Evolutionary conservation across 2,329 filamentous ascomycete genomes (phyloP), one percentile per base, ranked within the genome.

Genomic region (Sphaerulina vaccinii): DNA sequence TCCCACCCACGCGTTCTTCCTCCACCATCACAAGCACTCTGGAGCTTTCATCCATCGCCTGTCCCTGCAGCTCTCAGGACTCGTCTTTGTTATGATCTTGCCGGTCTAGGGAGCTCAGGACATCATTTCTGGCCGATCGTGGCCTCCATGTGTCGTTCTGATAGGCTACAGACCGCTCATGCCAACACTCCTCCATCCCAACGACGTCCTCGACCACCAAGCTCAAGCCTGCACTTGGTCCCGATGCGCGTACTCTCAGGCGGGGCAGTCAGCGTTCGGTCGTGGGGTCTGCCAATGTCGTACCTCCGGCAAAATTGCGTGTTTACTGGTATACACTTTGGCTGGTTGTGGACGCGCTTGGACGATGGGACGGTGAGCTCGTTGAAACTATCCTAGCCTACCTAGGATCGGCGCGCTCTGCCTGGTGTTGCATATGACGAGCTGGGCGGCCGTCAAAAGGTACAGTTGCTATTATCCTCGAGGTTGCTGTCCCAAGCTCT

Each of bases 81-180:
- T 18, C 22, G 27, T 33, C 24, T 49, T 22, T 40, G 40, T 49
- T 43, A 44, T 43, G 44, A 52, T 52, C 33, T 52, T 42, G 38
- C 44, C 44, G 45, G 22, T 37, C 27, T 27, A 16, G 45, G 13
- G 35, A 21, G 37, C 24, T 36, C 39, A 32, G n/a, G 47, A 44
- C 33, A 53, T 23, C 45, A 11, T 39, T 29, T 23, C 51, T 40
- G 33, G 40, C 45, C 46, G 33, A 44, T 43, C 32, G 47, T 43
- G 38, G 40, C 37, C 46, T 45, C 35, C 52, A 54, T 54, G 52
- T 54, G 52, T 42, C 16, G 21, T 46, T 19, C 41, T 54, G 52
- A 54, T 50, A 54, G 52, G 52, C 52, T 41, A 39, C 47, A 47
- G 52, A 50, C 15, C 6, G 22, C 45, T 40, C 41, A 24, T 22